Conservation (phyloP, 345 rosid genomes). For the Capsella bursapastoris region DNA sequence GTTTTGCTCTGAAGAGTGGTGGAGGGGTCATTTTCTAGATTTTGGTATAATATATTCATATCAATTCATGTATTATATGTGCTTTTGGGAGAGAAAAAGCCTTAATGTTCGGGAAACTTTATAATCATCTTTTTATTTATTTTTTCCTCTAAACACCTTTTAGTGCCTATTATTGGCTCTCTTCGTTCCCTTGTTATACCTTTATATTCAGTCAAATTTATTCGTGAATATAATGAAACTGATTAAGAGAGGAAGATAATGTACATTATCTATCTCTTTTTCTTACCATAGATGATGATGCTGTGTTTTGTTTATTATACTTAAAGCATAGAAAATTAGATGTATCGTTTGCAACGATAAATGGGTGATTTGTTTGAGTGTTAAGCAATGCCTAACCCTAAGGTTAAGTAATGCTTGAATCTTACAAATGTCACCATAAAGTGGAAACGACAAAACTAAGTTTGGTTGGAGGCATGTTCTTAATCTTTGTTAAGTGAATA, state of each 20-base stretch:
- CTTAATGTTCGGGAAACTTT: constrained; percentile 40
- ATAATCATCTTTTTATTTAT: constrained; percentile 8
- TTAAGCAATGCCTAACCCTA: constrained; percentile 25
- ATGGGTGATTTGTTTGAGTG: constrained; percentile 30
- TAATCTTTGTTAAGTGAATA: neutral
- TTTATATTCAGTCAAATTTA: constrained; percentile 22
- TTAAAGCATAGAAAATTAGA: constrained; percentile 32
- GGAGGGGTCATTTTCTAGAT: constrained; percentile 27
- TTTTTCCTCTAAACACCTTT: constrained; percentile 4
- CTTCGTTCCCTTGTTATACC: constrained; percentile 17
- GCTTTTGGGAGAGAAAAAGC: constrained; percentile 35
- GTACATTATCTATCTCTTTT: constrained; percentile 21
- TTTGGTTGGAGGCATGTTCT: constrained; percentile 33
- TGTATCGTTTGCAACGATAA: constrained; percentile 8
- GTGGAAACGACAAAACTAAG: constrained; percentile 25
- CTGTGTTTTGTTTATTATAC: constrained; percentile 7
- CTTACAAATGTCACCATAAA: constrained; percentile 19
- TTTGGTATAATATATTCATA: constrained; percentile 16
- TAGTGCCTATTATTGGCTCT: constrained; percentile 16
- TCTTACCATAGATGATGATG: neutral
- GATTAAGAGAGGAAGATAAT: constrained; percentile 15
- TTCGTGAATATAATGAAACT: neutral
- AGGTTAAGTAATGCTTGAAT: constrained; percentile 27
- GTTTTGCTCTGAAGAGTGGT: constrained; percentile 20
- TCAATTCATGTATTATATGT: neutral